Percentiles rank a stretch among this genome's conserved stretches.
Evolutionary conservation across 2,329 filamentous ascomycete genomes (phyloP).

Genomic region (Xylaria hypoxylon): DNA sequence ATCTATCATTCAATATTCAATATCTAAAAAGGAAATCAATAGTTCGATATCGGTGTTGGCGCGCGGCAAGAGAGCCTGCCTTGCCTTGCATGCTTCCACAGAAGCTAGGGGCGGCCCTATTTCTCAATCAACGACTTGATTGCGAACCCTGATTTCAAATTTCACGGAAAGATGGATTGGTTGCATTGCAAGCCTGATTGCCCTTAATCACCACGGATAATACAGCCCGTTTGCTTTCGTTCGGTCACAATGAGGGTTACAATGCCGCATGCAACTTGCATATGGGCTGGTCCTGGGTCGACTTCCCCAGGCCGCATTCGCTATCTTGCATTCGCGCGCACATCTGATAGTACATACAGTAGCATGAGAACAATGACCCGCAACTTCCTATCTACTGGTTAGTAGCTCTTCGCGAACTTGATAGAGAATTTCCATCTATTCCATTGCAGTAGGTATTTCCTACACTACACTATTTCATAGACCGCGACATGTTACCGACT

Average conservation of each 20-base stretch:
- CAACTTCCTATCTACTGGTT: slow-evolving; percentile 1
- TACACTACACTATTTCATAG: too few relatives aligned
- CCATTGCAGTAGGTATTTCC: too few relatives aligned
- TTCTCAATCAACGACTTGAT: slow-evolving; percentile 11
- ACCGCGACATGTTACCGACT: slow-evolving; percentile 8
- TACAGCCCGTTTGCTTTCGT: slow-evolving; percentile 29
- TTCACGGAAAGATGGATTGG: slow-evolving; percentile 20
- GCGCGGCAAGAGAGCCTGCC: slow-evolving; percentile 36
- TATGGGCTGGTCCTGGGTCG: slow-evolving; percentile 25
- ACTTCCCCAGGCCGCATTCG: slow-evolving; percentile 15
- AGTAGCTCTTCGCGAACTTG: neutral
- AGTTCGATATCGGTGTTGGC: slow-evolving; percentile 29
- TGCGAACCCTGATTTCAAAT: slow-evolving; percentile 27
- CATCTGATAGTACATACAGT: too few relatives aligned
- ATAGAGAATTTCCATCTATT: neutral
- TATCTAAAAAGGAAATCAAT: slow-evolving; percentile 29
- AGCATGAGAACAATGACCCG: slow-evolving; percentile 8
- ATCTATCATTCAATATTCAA: slow-evolving; percentile 20
- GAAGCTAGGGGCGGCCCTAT: slow-evolving; percentile 7
- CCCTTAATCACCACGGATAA: slow-evolving; percentile 21
- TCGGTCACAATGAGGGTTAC: slow-evolving; percentile 35
- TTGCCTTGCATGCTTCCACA: slow-evolving; percentile 28
- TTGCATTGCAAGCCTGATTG: slow-evolving; percentile 8
- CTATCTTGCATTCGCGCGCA: slow-evolving; percentile 6
- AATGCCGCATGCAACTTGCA: slow-evolving; percentile 37